Percentiles rank a stretch among this genome's conserved stretches.
phyloP scores from a whole-genome alignment of 179 eudicot species.

The Beta lomatogona region DNA sequence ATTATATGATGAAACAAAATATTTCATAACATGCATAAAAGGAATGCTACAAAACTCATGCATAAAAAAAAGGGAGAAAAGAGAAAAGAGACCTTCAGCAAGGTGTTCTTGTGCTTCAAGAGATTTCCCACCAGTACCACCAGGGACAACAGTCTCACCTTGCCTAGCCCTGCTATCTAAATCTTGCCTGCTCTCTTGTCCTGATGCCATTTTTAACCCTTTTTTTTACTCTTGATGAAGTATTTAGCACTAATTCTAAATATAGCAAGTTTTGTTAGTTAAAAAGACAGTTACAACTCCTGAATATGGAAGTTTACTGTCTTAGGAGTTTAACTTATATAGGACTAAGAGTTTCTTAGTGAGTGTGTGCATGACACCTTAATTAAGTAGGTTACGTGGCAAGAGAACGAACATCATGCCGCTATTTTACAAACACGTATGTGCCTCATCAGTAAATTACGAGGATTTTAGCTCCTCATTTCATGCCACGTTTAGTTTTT shows the following conservation, averaged over 20 bases:
- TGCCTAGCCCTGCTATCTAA: conserved; percentile 37
- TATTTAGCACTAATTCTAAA: not conserved
- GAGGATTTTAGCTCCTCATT: conserved; percentile 3
- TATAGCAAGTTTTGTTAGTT: not conserved
- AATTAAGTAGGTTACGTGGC: conserved; percentile 25
- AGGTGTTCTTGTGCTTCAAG: conserved; percentile 44
- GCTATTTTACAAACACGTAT: conserved; percentile 17
- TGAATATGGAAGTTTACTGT: not conserved
- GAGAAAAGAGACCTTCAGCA: conserved; percentile 33
- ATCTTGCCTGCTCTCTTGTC: conserved; percentile 34
- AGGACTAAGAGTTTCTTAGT: not conserved
- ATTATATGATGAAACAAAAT: no score
- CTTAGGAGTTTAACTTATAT: not conserved
- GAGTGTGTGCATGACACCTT: conserved; percentile 3
- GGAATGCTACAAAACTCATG: not conserved
- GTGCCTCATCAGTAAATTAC: conserved; percentile 7
- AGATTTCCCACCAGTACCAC: conserved; percentile 48
- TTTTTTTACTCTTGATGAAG: not conserved
- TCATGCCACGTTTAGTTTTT: conserved; percentile 26
- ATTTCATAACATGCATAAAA: no score
- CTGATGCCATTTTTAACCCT: conserved; percentile 29
- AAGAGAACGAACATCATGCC: not conserved
- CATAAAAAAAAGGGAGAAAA: not conserved
- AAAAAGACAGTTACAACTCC: not conserved
- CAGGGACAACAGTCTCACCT: conserved; percentile 45